Conservation (phyloP, 768 basidiomycete genomes). For the Cubamyces sp. region DNA sequence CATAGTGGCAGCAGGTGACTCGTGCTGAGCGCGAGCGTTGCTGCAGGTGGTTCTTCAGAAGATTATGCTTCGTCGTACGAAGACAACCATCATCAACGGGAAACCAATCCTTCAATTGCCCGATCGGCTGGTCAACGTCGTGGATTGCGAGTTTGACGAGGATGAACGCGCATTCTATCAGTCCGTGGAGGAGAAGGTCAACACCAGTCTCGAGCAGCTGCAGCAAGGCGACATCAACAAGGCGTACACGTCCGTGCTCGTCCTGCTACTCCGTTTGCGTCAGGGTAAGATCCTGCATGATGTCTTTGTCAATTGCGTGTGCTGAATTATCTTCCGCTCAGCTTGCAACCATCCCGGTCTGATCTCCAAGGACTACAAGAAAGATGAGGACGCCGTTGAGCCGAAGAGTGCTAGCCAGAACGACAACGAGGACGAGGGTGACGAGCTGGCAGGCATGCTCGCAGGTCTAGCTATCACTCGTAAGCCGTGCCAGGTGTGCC, state of each 20-base stretch:
- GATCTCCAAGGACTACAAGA: slow-evolving; percentile 74
- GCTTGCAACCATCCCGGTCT: slow-evolving; percentile 91
- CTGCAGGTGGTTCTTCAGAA: slow-evolving; percentile 75
- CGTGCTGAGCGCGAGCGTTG: too few relatives aligned
- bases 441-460: slow-evolving; percentile 78
- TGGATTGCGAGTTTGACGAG: slow-evolving; percentile 77
- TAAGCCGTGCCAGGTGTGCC: slow-evolving; percentile 82
- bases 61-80: slow-evolving; percentile 89
- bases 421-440: slow-evolving; percentile 58
- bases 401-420: slow-evolving; percentile 58
- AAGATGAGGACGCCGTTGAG: slow-evolving; percentile 78
- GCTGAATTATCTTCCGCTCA: slow-evolving; percentile 33
- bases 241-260: slow-evolving; percentile 71
- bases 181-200: slow-evolving; percentile 46
- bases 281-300: slow-evolving; percentile 61
- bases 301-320: too few relatives aligned
- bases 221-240: slow-evolving; percentile 54
- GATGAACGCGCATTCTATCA: slow-evolving; percentile 83
- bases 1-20: background rate
- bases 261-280: slow-evolving; percentile 78
- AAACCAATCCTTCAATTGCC: slow-evolving; percentile 85
- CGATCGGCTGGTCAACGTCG: slow-evolving; percentile 64
- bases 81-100: slow-evolving; percentile 73
- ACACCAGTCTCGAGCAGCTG: slow-evolving; percentile 60
- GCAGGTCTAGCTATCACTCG: slow-evolving; percentile 64